phyloP scores from a whole-genome alignment of 768 basidiomycete genomes.

The Naganishia friedmannii region DNA sequence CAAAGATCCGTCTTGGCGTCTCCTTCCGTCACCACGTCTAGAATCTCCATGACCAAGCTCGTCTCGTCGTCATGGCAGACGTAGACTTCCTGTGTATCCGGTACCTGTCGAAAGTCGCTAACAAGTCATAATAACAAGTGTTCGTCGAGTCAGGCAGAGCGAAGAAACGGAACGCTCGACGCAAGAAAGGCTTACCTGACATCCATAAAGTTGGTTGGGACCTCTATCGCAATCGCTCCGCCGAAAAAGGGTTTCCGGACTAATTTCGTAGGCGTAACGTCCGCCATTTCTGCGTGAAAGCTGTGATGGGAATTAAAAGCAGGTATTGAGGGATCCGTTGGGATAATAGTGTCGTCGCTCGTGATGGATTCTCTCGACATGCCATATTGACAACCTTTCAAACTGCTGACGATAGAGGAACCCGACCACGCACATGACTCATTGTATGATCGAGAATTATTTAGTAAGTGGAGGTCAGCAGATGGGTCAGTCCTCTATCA shows the following conservation, averaged over 20 bases:
- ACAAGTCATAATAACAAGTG: neutral
- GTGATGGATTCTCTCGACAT: no score
- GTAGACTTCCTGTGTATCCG: constrained; percentile 93
- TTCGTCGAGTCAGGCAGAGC: neutral
- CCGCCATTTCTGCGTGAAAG: constrained; percentile 2
- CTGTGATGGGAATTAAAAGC: no score
- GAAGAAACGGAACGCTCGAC: constrained; percentile 25
- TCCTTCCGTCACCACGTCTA: constrained; percentile 63
- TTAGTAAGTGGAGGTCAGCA: no score
- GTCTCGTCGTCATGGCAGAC: constrained; percentile 65
- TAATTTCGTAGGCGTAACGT: neutral
- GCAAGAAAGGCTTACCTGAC: constrained; percentile 66
- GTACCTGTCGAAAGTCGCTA: constrained; percentile 75
- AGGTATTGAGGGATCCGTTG: neutral
- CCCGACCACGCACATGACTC: no score
- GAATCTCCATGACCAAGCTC: constrained; percentile 79
- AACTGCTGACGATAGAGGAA: no score
- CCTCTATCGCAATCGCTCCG: constrained; percentile 68
- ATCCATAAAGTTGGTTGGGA: constrained; percentile 67
- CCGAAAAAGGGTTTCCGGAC: constrained; percentile 63
- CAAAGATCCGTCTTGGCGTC: constrained; percentile 56
- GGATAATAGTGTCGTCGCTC: neutral
- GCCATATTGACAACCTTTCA: no score
- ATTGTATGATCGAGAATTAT: no score
- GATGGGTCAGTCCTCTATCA: no score